Base-by-base conservation (phyloP, 768 basidiomycete species). In the Suillus decipiens region DNA sequence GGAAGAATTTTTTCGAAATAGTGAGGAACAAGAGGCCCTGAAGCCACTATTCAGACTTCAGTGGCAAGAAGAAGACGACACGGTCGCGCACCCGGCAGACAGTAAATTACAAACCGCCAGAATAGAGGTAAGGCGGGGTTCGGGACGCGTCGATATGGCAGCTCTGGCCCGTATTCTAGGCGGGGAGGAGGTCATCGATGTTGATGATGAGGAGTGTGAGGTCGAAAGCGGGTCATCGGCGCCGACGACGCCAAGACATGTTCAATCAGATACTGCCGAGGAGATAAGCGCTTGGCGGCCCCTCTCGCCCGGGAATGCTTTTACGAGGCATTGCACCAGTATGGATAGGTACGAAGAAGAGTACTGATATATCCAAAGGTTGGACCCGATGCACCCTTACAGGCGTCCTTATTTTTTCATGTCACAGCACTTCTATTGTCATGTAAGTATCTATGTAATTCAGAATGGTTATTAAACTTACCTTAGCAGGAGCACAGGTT, bases 1-100 rank as follows among this genome's bases (percentile, higher is more conserved):
- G 33, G 90, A 92, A 60, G 80, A 77, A 22, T 60, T 90, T 34
- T 66, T 90, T 24, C 76, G 92, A 61, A 76, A 68, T 53, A 78
- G 83, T 37, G 81, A 78, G 24, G 88, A 92, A 71, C 78, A 78
- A 17, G 75, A 77, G 58, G 74, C 77, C 2, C 71, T 90, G 63
- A 70, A 71, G 47, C 68, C 70, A 11, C 61, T 77, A 14, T 73
- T 80, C 34, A 68, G 73, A 34, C 70, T 80, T 51, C 75, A 75
- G 17, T 82, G 79, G 79, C 71, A 72, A 2, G 67, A 70, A 50
- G 76, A 65, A 34, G 65, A 60, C 50, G 63, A 59, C 55, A 43
- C 61, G 42, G 63, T 19, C 41, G 53, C 71, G 42, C 61, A 73
- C 65, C 69, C 80, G 70, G 63, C 76, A 48, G 36, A 51, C 2